These are phyloP conservation scores for Peniophora sp. DNA, from an alignment of 1,284 basidiomycete species.

Conservation along the genomic window DNA sequence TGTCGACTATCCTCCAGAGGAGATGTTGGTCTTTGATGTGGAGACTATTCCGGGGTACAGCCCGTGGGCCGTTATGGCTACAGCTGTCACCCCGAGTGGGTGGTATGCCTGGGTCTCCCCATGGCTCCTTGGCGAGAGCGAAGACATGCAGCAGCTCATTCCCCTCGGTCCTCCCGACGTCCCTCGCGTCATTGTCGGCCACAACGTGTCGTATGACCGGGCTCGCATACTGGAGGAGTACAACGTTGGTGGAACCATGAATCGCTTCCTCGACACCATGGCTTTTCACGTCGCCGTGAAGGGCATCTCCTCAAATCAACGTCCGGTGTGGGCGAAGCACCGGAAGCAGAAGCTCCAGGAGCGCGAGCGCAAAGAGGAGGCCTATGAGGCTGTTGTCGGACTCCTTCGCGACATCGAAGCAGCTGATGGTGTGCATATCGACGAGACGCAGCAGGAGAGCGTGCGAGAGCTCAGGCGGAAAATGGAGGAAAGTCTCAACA, in stretches of 20 bases:
- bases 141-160: constrained; percentile 66
- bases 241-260: constrained; percentile 56
- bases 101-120: constrained; percentile 99
- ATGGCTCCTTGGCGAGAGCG: constrained; percentile 73
- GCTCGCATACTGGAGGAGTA: constrained; percentile 86
- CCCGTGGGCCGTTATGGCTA: constrained; percentile 84
- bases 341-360: constrained; percentile 55
- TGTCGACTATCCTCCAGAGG: constrained; percentile 60
- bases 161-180: constrained; percentile 51
- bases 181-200: constrained; percentile 77
- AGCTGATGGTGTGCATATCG: constrained; percentile 27
- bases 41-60: constrained; percentile 86
- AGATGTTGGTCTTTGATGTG: constrained; percentile 86
- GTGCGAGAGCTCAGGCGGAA: constrained; percentile 21
- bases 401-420: constrained; percentile 41
- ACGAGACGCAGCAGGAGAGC: constrained; percentile 23
- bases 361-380: constrained; percentile 47
- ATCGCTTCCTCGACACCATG: constrained; percentile 92
- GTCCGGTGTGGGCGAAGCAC: constrained; percentile 88
- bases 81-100: constrained; percentile 72
- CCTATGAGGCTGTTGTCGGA: constrained; percentile 44
- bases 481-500: constrained; percentile 32
- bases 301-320: constrained; percentile 93
- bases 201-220: constrained; percentile 95
- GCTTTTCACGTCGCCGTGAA: constrained; percentile 90